A percentile compares a stretch with the other conserved stretches of the same genome.
phyloP scores from a whole-genome alignment of 2,329 filamentous ascomycete genomes.

The Pezicula radicicola region DNA sequence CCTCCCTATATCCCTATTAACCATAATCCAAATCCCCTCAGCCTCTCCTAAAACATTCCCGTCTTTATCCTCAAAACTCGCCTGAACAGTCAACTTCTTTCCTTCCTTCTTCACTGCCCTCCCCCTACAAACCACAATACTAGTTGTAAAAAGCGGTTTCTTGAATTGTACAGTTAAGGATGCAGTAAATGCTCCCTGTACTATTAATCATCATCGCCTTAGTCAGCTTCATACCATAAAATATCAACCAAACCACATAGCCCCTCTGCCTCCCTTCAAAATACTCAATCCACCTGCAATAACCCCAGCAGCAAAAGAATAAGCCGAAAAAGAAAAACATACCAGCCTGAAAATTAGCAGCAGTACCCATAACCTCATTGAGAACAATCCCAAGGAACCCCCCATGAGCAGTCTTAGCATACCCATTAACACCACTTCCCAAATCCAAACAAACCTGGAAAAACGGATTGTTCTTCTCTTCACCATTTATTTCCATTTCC shows the following conservation, averaged over 20 bases:
- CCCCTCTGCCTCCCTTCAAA: too few species aligned
- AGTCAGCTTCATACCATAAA: too few species aligned
- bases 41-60: constrained; percentile 13
- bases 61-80: constrained; percentile 25
- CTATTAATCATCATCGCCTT: constrained; percentile 5
- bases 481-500: not conserved
- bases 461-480: constrained; percentile 22
- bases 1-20: constrained; percentile 11
- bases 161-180: constrained; percentile 23
- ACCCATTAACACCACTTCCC: constrained; percentile 21
- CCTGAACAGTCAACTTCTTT: constrained; percentile 20
- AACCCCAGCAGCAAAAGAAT: too few species aligned
- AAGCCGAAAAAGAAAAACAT: constrained; percentile 9
- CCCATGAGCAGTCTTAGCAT: constrained; percentile 25
- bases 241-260: too few species aligned
- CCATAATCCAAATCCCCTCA: constrained; percentile 8
- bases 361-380: constrained; percentile 30
- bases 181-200: constrained; percentile 23
- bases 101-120: constrained; percentile 24
- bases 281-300: too few species aligned
- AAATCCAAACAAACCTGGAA: constrained; percentile 23
- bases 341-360: constrained; percentile 23
- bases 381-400: constrained; percentile 25
- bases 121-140: constrained; percentile 22
- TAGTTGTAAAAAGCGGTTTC: constrained; percentile 21